Evolutionary conservation across 1,284 basidiomycete genomes (phyloP), one percentile per base, ranked within the genome.

Genomic region (Athelia psychrophila): DNA sequence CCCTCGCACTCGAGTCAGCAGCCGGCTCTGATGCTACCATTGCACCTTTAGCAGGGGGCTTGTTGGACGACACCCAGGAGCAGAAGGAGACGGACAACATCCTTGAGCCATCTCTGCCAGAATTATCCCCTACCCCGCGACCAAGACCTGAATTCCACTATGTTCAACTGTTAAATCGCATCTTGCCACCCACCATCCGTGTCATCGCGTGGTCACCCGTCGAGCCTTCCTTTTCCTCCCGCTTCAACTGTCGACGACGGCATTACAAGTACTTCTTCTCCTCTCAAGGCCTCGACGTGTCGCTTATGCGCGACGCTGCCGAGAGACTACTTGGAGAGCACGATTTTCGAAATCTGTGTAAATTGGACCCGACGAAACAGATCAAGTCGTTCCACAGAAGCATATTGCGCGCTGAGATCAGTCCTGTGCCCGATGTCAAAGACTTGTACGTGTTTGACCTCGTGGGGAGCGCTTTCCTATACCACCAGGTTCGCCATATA

Each of bases 241-340:
- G 96, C 2, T 96, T 93, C 73, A 89, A 87, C 20, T 98, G 95
- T 73, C 76, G 73, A 52, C 86, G 83, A 62, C 78, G 96, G 32
- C 96, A 99, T 68, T 99, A 99, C 84, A 98, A 98, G 68, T 99
- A 99, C 72, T 96, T 98, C 68, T 99, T 98, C 76, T 77, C 79
- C 33, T 68, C 80, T 0, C 64, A 77, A 16, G 71, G 74, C 13
- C 81, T 97, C 51, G 83, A 95, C 67, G 68, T 95, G 27, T 61
- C 71, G 1, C 78, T 77, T 27, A 99, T 99, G 95, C 78, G 79
- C 54, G 76, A 83, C 36, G 95, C 85, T 0, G 92, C 93, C 0
- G 56, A 72, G 1, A 71, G 80, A 1, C 75, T 99, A 30, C 66
- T 95, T 12, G 97, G 96, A 42, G 87, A 92, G 58, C 94, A 98